Evolutionary conservation across 345 rosid genomes (phyloP).

Genomic region (Ceriops tagal): DNA sequence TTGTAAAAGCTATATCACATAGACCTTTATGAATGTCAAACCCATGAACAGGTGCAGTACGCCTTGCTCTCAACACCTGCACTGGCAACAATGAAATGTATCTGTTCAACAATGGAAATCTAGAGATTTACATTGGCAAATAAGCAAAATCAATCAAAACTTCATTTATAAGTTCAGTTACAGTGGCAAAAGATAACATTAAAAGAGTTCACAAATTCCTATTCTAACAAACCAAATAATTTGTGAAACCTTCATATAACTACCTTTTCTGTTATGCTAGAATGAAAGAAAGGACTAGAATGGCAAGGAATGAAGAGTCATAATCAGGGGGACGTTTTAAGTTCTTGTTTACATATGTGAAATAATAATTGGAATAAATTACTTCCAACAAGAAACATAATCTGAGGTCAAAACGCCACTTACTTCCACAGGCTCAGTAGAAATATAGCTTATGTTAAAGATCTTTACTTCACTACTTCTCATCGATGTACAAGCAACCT

Average conservation of each 20-base stretch:
- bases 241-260: no score
- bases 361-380: background rate
- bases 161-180: no score
- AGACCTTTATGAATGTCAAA: slow-evolving; percentile 48
- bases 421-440: slow-evolving; percentile 75
- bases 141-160: no score
- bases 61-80: slow-evolving; percentile 63
- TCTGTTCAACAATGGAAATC: no score
- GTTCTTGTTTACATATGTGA: background rate
- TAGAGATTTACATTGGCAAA: no score
- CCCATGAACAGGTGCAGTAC: slow-evolving; percentile 48
- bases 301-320: no score
- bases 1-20: slow-evolving; percentile 61
- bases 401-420: slow-evolving; percentile 14
- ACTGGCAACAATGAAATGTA: slow-evolving; percentile 12
- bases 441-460: slow-evolving; percentile 73
- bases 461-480: slow-evolving; percentile 52
- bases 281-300: no score
- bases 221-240: no score
- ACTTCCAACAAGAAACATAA: background rate
- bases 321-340: no score
- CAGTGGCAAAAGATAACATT: no score
- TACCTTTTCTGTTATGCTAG: no score
- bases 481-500: slow-evolving; percentile 80
- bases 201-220: no score